Conservation (phyloP, 495 filamentous ascomycete species). For the Friedmanniomyces simplex region DNA sequence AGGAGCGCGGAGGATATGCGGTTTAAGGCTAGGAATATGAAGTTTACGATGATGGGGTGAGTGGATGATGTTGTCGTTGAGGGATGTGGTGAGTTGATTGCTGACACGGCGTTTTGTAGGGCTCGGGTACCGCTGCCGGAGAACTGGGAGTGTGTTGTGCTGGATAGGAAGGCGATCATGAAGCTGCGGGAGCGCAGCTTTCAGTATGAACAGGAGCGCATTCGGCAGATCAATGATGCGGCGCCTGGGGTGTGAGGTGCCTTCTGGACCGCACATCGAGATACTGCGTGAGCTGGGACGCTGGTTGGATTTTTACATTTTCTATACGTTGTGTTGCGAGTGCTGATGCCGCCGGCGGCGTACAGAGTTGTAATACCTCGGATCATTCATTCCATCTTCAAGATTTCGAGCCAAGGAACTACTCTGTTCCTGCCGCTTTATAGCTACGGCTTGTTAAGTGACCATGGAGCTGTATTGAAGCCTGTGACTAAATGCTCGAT, state of each 20-base stretch:
- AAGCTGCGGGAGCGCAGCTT: slow-evolving; percentile 9
- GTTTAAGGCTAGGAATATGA: slow-evolving; percentile 23
- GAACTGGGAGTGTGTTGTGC: slow-evolving; percentile 10
- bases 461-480: too few species aligned
- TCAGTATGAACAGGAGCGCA: slow-evolving; percentile 2
- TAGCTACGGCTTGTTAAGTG: too few species aligned
- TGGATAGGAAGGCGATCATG: slow-evolving; percentile 14
- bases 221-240: neutral
- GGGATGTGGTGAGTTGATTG: neutral
- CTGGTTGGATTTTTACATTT: too few species aligned
- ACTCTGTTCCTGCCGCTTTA: too few species aligned
- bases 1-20: slow-evolving; percentile 15
- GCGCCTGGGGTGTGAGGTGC: neutral
- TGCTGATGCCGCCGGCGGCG: too few species aligned
- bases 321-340: too few species aligned
- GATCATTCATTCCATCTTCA: too few species aligned
- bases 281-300: too few species aligned
- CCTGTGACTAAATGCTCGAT: too few species aligned
- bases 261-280: too few species aligned
- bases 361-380: too few species aligned
- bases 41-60: slow-evolving; percentile 10
- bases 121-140: slow-evolving; percentile 3
- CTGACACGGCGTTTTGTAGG: slow-evolving; percentile 2
- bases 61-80: neutral
- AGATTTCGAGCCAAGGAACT: too few species aligned